Conservation (phyloP, 805 yeast species). For the Saccharomycopsis javanensis region DNA sequence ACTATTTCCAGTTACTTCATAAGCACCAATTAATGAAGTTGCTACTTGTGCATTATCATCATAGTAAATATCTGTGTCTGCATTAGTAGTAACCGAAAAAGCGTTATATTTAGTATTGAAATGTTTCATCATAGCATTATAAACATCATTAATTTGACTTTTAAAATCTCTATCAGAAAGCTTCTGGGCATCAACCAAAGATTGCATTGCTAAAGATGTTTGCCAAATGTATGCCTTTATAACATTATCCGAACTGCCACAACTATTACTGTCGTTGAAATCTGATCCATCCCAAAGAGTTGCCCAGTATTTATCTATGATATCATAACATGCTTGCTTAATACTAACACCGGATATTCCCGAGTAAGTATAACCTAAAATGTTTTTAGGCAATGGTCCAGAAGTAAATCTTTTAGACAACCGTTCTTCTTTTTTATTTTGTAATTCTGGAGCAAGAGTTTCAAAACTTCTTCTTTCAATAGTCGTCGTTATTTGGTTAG, state of each 20-base stretch:
- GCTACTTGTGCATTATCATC: conserved; percentile 74
- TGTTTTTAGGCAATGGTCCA: background rate
- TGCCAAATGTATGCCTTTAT: conserved; percentile 41
- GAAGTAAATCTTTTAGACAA: conserved; percentile 3
- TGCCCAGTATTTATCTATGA: conserved; percentile 7
- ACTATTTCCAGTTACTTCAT: conserved; percentile 53
- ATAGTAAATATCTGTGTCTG: conserved; percentile 55
- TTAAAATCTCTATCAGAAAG: conserved; percentile 28
- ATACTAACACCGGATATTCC: background rate
- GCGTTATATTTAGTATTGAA: conserved; percentile 39
- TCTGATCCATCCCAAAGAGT: conserved; percentile 6
- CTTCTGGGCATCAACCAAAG: conserved; percentile 53
- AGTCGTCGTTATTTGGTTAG: background rate
- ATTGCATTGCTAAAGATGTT: conserved; percentile 54
- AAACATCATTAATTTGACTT: conserved; percentile 45
- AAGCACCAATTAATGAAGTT: conserved; percentile 52
- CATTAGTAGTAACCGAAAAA: conserved; percentile 58
- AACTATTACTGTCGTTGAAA: background rate
- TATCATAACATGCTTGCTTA: conserved; percentile 6
- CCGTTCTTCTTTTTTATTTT: background rate
- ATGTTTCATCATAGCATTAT: conserved; percentile 40
- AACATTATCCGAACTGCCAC: background rate
- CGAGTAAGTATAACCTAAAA: background rate
- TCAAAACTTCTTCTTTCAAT: background rate
- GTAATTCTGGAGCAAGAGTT: background rate